Conservation (phyloP, 129 eudicot genomes). For the Smallanthus sonchifolius region DNA sequence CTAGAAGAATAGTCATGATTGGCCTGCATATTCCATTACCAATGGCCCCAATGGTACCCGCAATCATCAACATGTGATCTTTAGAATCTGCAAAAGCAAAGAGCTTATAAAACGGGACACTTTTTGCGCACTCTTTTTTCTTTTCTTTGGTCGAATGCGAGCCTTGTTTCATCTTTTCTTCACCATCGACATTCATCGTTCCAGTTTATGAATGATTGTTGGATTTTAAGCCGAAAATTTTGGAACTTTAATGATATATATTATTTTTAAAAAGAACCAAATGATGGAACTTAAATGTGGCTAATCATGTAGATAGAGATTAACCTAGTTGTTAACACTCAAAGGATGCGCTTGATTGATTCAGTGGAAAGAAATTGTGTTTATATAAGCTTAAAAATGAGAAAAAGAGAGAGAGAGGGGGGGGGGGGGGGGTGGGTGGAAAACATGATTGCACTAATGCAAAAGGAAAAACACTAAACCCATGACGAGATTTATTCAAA, state of each 20-base stretch:
- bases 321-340: not conserved
- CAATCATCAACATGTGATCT: slow-evolving; percentile 8
- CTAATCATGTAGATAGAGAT: not conserved
- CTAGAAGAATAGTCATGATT: slow-evolving; percentile 6
- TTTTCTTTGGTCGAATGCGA: not conserved
- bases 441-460: not conserved
- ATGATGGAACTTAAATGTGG: not conserved
- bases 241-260: no score
- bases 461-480: not conserved
- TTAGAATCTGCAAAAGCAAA: slow-evolving; percentile 17
- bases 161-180: not conserved
- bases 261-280: no score
- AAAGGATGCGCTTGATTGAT: not conserved
- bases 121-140: not conserved
- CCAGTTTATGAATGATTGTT: not conserved
- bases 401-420: no score
- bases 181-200: not conserved
- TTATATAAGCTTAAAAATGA: not conserved
- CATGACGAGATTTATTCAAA: not conserved
- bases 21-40: slow-evolving; percentile 13
- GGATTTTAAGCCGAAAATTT: not conserved
- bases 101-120: slow-evolving; percentile 14
- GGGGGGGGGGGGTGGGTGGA: no score
- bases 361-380: not conserved
- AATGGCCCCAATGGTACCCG: slow-evolving; percentile 14